Percentiles rank a stretch among this genome's conserved stretches.
These are phyloP conservation scores for Hygrophila difformis DNA, from an alignment of 257 asterid genomes.

Conservation along the genomic window DNA sequence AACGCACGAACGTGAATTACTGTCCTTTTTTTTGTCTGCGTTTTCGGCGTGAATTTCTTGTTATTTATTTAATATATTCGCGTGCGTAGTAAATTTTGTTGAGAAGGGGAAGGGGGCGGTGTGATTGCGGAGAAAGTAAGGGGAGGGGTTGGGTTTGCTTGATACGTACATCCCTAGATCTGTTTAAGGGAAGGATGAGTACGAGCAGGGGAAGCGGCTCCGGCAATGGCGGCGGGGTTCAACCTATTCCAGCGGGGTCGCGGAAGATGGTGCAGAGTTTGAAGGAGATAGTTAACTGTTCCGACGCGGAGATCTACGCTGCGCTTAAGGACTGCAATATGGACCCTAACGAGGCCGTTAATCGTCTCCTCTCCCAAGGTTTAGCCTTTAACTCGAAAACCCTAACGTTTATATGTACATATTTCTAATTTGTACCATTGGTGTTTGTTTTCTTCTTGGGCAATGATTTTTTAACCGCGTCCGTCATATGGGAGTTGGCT, in stretches of 20 bases:
- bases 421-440: too few relatives aligned
- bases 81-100: not conserved
- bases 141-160: slow-evolving; percentile 24
- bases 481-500: too few relatives aligned
- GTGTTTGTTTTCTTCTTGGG: not conserved
- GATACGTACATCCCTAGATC: slow-evolving; percentile 27
- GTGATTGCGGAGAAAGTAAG: slow-evolving; percentile 18
- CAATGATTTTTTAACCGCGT: not conserved
- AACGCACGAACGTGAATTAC: not conserved
- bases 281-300: slow-evolving; percentile 79
- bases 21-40: slow-evolving; percentile 5
- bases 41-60: slow-evolving; percentile 13
- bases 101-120: not conserved
- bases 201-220: slow-evolving; percentile 39
- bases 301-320: slow-evolving; percentile 97
- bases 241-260: slow-evolving; percentile 67
- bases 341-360: slow-evolving; percentile 97
- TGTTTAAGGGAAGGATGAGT: slow-evolving; percentile 32
- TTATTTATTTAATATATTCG: not conserved
- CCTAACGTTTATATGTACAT: slow-evolving; percentile 8
- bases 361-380: slow-evolving; percentile 90
- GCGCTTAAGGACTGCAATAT: slow-evolving; percentile 88
- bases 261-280: slow-evolving; percentile 79
- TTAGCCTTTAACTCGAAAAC: slow-evolving; percentile 1
- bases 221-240: slow-evolving; percentile 32